phyloP scores from a whole-genome alignment of 2,329 filamentous ascomycete species.

The Leptographium flavum region DNA sequence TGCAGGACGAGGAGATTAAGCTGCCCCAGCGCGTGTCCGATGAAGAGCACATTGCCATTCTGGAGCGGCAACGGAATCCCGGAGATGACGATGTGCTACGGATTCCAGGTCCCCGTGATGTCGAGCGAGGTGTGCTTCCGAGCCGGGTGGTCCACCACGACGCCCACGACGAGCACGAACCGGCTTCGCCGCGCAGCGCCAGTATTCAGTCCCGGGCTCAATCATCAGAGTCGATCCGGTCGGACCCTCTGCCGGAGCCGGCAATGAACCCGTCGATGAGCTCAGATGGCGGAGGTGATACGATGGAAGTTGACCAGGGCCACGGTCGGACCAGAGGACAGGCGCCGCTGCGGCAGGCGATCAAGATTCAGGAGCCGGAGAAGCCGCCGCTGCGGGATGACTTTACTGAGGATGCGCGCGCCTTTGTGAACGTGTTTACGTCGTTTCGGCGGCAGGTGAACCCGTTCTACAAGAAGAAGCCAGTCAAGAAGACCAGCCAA shows the following conservation, averaged over 20 bases:
- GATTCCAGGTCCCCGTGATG: constrained; percentile 85
- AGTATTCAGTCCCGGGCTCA: constrained; percentile 11
- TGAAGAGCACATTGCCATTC: constrained; percentile 75
- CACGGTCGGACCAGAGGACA: neutral
- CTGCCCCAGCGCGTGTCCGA: constrained; percentile 40
- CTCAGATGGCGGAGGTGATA: neutral
- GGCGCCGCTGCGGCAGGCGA: constrained; percentile 29
- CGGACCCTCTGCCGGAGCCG: neutral
- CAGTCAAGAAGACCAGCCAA: constrained; percentile 20
- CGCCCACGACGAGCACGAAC: constrained; percentile 18
- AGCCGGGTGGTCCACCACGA: constrained; percentile 28
- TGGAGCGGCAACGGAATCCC: constrained; percentile 67
- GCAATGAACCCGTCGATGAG: neutral
- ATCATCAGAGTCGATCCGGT: constrained; percentile 17
- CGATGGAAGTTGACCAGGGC: neutral
- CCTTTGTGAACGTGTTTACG: constrained; percentile 24
- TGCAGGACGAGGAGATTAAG: constrained; percentile 32
- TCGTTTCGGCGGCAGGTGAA: constrained; percentile 30
- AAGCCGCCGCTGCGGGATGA: constrained; percentile 26
- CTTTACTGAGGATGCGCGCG: constrained; percentile 26
- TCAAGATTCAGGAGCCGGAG: constrained; percentile 53
- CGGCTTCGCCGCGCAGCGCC: constrained; percentile 9
- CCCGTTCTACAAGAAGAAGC: constrained; percentile 17
- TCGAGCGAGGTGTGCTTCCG: constrained; percentile 67
- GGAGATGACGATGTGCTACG: constrained; percentile 62